Base-by-base conservation (phyloP, 768 basidiomycete genomes). In the Hortiboletus campestris region DNA sequence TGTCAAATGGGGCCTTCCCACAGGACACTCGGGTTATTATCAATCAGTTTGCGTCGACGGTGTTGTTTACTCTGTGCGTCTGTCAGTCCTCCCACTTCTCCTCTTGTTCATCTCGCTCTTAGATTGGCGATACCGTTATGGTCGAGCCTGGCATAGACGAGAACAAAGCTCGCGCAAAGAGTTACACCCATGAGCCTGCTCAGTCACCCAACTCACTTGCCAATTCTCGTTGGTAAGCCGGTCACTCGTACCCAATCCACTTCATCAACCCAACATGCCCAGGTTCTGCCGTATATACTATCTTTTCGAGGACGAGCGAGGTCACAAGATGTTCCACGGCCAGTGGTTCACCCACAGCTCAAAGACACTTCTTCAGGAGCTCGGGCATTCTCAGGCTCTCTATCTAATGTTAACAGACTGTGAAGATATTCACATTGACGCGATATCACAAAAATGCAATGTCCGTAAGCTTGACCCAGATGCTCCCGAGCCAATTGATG, bases 211-310 rank as follows among this genome's bases (percentile, higher is more conserved):
- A 89, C 57, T 67, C 69, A 4, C 78, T 84, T 38, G 85, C 80
- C 20, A 84, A 86, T 55, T 70, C 66, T 16, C 75, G 77, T 42
- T 91, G 89, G 89, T 88, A 67, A 47, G 77, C 60, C 6, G n/a
- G 9, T 28, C 41, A 25, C n/a, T 41, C 10, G n/a, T 45, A 54
- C 29, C 29, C 9, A 22, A 25, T 19, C 16, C 19, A 22, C 44
- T 13, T 51, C 46, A 3, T 20, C 20, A 25, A 38, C 29, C 53
- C 16, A 50, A 8, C 42, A 16, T 29, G 22, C 2, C 22, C 25
- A 91, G 89, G 89, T 91, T 91, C 62, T 81, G 82, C 46, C 78
- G 75, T n/a, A 85, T 90, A 40, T 76, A 75, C 4, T 87, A 84
- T 59, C 80, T 91, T 53, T 86, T 79, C 56, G 80, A 85, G 49